Base-by-base conservation (phyloP, 2,329 filamentous ascomycete genomes). In the Fusarium anthophilum region DNA sequence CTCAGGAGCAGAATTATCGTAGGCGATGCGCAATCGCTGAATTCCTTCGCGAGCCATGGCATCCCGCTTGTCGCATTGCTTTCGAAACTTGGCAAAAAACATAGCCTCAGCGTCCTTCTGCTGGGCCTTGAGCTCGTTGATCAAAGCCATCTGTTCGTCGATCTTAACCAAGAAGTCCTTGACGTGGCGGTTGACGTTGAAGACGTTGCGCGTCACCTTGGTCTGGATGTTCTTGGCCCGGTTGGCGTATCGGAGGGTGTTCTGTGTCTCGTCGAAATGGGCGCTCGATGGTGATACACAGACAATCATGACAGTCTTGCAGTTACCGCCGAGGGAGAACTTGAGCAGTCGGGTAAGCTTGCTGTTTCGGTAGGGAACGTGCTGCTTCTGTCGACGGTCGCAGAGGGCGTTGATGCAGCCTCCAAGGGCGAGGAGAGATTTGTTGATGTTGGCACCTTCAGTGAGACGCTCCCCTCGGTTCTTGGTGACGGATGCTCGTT, bases 121-220 rank as follows among this genome's bases (percentile, higher is more conserved):
- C 81, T 98, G 94, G 32, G 93, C 93, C 84, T 96, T 95, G 63
- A 99, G 89, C 81, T 98, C 95, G 77, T 97, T 98, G 82, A 99
- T 99, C 79, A 98, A 84, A n/a, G 91, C 92, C 88, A 98, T 95
- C 82, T 99, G 96, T 84, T 99, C 96, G 80, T 99, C 96, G 78
- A 99, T 99, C 88, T 98, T 98, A 86, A 98, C 96, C 81, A 99
- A 85, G 84, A 98, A 99, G 83, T 99, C 96, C 86, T 99, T 99
- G 79, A 99, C 96, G 84, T 99, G 96, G 70, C 96, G 93, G 82
- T 99, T 98, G 73, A 99, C 96, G 82, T 99, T 99, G 86, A 97
- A 99, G 30, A 98, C 95, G 80, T 99, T 99, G 79, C 95, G 92
- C n/a, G 96, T 98, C 65, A 98, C 95, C 87, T 99, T 99, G 67